A percentile compares a stretch with the other conserved stretches of the same genome.
These are phyloP conservation scores for Podospora appendiculata DNA, from an alignment of 495 filamentous ascomycete genomes.

Conservation along the genomic window DNA sequence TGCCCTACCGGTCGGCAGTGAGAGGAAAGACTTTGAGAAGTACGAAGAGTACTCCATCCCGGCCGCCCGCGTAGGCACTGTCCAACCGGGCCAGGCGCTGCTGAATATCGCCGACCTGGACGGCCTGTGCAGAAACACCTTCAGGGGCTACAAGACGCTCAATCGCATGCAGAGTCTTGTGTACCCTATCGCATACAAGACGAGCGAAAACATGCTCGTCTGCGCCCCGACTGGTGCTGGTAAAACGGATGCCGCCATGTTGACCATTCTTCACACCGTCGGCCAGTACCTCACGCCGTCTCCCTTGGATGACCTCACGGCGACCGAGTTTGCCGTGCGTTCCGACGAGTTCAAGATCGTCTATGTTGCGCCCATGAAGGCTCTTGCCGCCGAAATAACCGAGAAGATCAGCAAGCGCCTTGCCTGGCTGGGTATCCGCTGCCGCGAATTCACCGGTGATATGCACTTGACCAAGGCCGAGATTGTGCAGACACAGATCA, in stretches of 20 bases:
- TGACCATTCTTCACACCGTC: constrained; percentile 84
- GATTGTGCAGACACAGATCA: constrained; percentile 91
- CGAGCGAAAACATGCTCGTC: constrained; percentile 96
- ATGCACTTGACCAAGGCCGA: constrained; percentile 98
- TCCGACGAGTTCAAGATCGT: constrained; percentile 94
- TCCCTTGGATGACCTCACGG: constrained; percentile 64
- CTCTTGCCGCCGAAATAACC: constrained; percentile 90
- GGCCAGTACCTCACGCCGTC: constrained; percentile 75
- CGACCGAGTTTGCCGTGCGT: constrained; percentile 67
- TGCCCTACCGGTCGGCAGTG: constrained; percentile 58
- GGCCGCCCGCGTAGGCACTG: constrained; percentile 67
- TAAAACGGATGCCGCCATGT: constrained; percentile 98
- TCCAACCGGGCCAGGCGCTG: constrained; percentile 63
- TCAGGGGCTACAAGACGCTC: constrained; percentile 84
- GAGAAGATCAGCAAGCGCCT: constrained; percentile 92
- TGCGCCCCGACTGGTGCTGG: constrained; percentile 95
- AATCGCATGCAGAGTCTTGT: constrained; percentile 98
- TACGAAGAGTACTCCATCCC: constrained; percentile 88
- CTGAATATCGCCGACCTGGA: constrained; percentile 77
- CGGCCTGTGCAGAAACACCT: constrained; percentile 81
- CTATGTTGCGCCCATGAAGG: constrained; percentile 98
- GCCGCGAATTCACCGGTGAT: constrained; percentile 90
- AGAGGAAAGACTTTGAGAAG: constrained; percentile 47
- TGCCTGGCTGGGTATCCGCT: constrained; percentile 82
- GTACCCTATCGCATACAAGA: constrained; percentile 91